Percentiles rank a stretch among this genome's conserved stretches.
These are phyloP conservation scores for Diaporthe nobilis DNA, from an alignment of 2,329 filamentous ascomycete species.

Conservation along the genomic window DNA sequence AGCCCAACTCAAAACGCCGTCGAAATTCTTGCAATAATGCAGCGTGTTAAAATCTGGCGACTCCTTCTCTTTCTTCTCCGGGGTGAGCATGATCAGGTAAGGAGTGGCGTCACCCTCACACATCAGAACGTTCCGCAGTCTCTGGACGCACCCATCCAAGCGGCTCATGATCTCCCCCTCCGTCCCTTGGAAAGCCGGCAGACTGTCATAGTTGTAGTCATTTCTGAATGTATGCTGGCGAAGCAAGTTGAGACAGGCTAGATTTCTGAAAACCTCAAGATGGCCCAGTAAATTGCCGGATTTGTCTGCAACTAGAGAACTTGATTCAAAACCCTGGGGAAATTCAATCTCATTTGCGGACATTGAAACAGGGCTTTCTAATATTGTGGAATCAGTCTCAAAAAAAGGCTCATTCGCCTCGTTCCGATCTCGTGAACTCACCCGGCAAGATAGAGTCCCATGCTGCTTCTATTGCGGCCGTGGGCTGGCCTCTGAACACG, in stretches of 20 bases:
- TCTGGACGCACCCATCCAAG: neutral
- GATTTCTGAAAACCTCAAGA: neutral
- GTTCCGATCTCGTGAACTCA: neutral
- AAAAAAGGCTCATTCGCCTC: neutral
- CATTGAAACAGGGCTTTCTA: neutral
- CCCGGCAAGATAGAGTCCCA: neutral
- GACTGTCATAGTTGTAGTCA: neutral
- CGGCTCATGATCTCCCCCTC: neutral
- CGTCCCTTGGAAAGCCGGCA: neutral
- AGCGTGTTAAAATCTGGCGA: neutral
- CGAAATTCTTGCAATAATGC: neutral
- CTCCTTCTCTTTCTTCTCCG: neutral
- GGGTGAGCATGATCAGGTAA: neutral
- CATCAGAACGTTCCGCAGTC: neutral
- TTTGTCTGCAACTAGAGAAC: neutral
- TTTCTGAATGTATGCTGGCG: neutral
- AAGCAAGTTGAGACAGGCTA: neutral
- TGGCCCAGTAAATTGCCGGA: neutral
- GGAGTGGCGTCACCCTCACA: neutral
- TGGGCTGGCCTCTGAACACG: conserved; percentile 5
- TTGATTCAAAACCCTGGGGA: neutral
- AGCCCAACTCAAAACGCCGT: neutral
- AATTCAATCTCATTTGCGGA: neutral
- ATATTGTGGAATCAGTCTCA: neutral
- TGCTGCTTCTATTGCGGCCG: neutral